Conservation (phyloP, 75 land plant species). For the Cryptomeria japonica region DNA sequence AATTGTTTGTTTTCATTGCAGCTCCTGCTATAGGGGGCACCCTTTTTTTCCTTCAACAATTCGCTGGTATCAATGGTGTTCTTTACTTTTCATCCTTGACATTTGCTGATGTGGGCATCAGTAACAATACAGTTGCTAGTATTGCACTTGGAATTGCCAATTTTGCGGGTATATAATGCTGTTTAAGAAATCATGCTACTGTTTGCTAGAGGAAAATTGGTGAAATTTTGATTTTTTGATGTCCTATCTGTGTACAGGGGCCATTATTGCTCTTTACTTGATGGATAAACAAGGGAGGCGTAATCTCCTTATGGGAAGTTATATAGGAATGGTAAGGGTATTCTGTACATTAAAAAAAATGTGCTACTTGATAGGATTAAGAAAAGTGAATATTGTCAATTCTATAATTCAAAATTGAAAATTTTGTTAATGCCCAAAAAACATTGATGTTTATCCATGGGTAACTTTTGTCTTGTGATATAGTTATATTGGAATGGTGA, state of each 20-base stretch:
- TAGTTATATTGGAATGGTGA: conserved; percentile 90
- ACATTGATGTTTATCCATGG: not conserved
- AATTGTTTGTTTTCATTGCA: conserved; percentile 34
- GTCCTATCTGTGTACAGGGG: conserved; percentile 47
- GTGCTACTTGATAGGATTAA: not conserved
- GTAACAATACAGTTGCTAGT: conserved; percentile 71
- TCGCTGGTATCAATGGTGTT: conserved; percentile 96
- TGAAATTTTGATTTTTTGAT: not conserved
- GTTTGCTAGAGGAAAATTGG: not conserved
- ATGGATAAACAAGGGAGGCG: conserved; percentile 90
- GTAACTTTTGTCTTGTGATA: not conserved
- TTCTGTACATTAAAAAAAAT: not conserved
- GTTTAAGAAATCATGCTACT: conserved; percentile 12
- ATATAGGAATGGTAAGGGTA: conserved; percentile 75
- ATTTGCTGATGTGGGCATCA: conserved; percentile 81
- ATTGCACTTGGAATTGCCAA: conserved; percentile 77
- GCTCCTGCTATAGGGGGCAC: conserved; percentile 82
- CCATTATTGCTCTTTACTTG: conserved; percentile 70
- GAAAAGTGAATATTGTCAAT: not conserved
- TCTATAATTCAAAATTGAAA: not conserved
- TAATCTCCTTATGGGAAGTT: conserved; percentile 83
- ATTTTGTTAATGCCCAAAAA: not conserved
- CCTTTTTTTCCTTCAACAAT: conserved; percentile 86
- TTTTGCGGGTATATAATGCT: conserved; percentile 52
- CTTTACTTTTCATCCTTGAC: conserved; percentile 93